phyloP scores from a whole-genome alignment of 2,329 filamentous ascomycete genomes.

The Claviceps sp. region DNA sequence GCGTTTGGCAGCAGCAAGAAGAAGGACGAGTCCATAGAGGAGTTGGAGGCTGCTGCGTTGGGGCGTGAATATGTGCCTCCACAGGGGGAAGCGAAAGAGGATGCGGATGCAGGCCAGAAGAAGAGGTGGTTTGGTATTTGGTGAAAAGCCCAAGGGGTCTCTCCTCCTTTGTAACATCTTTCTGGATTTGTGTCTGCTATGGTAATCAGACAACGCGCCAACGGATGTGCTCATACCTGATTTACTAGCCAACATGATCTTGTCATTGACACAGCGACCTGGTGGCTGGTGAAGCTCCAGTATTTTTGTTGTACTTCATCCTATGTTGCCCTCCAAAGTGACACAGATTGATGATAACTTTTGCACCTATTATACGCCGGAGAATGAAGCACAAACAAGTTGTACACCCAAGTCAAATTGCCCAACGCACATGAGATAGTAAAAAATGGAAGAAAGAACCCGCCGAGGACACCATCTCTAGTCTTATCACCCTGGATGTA shows the following conservation, averaged over 20 bases:
- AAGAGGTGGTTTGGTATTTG: conserved; percentile 85
- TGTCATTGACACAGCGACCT: not conserved
- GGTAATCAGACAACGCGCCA: not conserved
- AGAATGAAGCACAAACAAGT: not conserved
- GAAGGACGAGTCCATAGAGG: conserved; percentile 21
- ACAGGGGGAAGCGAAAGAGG: conserved; percentile 14
- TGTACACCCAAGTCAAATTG: not conserved
- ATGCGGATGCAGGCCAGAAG: conserved; percentile 2
- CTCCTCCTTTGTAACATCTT: not conserved
- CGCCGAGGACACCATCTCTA: not conserved
- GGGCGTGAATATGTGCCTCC: conserved; percentile 20
- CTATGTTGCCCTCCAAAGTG: not conserved
- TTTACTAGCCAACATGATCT: not conserved
- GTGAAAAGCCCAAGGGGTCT: conserved; percentile 24
- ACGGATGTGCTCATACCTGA: not conserved
- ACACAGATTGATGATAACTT: not conserved
- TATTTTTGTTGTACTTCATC: not conserved
- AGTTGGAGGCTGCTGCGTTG: conserved; percentile 22
- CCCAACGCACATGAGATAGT: not conserved
- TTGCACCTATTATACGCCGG: not conserved
- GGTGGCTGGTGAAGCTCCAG: not conserved
- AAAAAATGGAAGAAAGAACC: not conserved
- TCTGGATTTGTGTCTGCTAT: not conserved
- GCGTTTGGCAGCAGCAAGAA: conserved; percentile 26
- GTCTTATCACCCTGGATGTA: not conserved